Evolutionary conservation across 148 eudicot species (phyloP).

Genomic region (Camellia japonica): DNA sequence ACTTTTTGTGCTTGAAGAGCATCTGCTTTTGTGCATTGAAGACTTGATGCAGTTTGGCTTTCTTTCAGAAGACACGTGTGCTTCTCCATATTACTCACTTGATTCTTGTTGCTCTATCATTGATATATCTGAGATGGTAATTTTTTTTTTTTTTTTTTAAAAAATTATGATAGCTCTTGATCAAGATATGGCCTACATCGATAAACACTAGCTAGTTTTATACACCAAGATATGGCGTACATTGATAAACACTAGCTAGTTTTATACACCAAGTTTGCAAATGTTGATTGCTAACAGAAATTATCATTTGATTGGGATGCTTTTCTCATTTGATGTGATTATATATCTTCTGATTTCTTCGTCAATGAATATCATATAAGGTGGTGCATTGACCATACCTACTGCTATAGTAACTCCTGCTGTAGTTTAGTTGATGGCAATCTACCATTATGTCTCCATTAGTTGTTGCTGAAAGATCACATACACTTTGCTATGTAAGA

Average conservation of each 20-base stretch:
- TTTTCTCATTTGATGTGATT: slow-evolving; percentile 1
- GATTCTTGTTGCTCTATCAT: slow-evolving; percentile 49
- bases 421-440: neutral
- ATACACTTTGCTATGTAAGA: neutral
- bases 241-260: neutral
- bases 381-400: neutral
- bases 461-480: neutral
- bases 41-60: slow-evolving; percentile 46
- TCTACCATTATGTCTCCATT: neutral
- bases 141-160: neutral
- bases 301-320: neutral
- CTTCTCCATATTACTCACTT: slow-evolving; percentile 42
- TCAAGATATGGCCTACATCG: neutral
- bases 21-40: slow-evolving; percentile 59
- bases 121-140: slow-evolving; percentile 57
- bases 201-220: neutral
- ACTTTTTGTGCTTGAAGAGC: slow-evolving; percentile 49
- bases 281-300: neutral
- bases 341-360: slow-evolving; percentile 2
- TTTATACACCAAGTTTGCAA: neutral
- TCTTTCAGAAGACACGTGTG: slow-evolving; percentile 22
- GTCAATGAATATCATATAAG: neutral
- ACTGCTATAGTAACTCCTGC: neutral
- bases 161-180: neutral
- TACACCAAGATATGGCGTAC: neutral